Base-by-base conservation (phyloP, 305 asterid species). In the Nicotiana rustica region DNA sequence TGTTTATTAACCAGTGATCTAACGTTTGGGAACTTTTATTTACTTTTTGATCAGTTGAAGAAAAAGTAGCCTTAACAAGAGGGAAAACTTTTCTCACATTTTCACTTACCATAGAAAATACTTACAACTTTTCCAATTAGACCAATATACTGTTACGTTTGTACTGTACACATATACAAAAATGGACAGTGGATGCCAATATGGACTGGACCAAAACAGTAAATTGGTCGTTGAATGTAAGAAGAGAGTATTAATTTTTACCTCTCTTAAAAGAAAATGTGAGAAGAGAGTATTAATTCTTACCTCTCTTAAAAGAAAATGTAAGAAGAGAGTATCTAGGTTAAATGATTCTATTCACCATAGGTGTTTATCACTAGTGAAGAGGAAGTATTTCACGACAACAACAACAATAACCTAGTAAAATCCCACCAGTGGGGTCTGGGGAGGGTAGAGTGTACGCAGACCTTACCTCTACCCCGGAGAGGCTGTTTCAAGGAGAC, bases 71-170 rank as follows among this genome's bases (percentile, higher is more conserved):
- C 25, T 52, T 75, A 15, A 18, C 29, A 49, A 25, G 79, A 44
- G 78, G 29, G 36, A 70, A 10, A 71, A 44, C 78, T 71, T 73
- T 49, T 73, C 79, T 73, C 79, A 49, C 14, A 31, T 49, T 25
- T 25, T 55, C 66, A 13, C 66, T 55, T 76, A 15, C 41, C 31
- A 61, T 76, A 76, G n/a, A 29, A 49, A 73, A 5, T 76, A 76
- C 17, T 1, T 49, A 49, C 15, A 29, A 55, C 36, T 52, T 76
- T 29, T 36, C 9, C 65, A n/a, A 29, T 15, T 15, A 29, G 47
- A 29, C 29, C 80, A 76, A 29, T 31, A 15, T 55, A 55, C 65
- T 76, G 29, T 76, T 76, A 4, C 15, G 31, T 29, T 14, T 76
- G 47, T 75, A 29, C 65, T 75, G 47, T 76, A 29, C 65, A 76